Percentiles rank a stretch among this genome's conserved stretches.
These are phyloP conservation scores for Ceratocystis ficicola DNA, from an alignment of 2,329 filamentous ascomycete genomes.

Conservation along the genomic window DNA sequence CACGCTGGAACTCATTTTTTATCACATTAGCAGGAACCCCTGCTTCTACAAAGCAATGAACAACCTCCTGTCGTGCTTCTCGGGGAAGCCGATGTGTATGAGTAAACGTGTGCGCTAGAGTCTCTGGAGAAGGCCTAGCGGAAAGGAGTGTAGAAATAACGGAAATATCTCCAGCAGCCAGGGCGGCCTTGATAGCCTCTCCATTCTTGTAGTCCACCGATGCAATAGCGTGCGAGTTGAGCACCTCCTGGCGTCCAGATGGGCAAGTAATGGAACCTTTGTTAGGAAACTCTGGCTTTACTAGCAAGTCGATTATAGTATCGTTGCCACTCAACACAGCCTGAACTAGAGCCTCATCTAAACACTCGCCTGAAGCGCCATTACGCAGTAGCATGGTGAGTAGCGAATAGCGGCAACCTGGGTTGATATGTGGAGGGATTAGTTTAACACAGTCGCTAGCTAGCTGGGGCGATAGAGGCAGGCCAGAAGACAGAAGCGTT, in stretches of 20 bases:
- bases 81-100: slow-evolving; percentile 34
- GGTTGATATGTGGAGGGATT: slow-evolving; percentile 37
- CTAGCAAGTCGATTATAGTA: slow-evolving; percentile 37
- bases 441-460: slow-evolving; percentile 41
- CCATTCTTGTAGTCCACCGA: slow-evolving; percentile 43
- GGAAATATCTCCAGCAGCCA: slow-evolving; percentile 34
- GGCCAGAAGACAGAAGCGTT: slow-evolving; percentile 36
- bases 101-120: slow-evolving; percentile 39
- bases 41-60: slow-evolving; percentile 39
- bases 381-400: slow-evolving; percentile 38
- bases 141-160: slow-evolving; percentile 38
- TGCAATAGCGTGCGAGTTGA: slow-evolving; percentile 38
- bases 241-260: slow-evolving; percentile 25
- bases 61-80: slow-evolving; percentile 37
- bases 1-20: slow-evolving; percentile 40
- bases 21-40: slow-evolving; percentile 38
- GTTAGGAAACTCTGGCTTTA: slow-evolving; percentile 38
- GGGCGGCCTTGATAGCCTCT: slow-evolving; percentile 39
- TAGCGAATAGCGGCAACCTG: slow-evolving; percentile 36
- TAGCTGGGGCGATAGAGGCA: slow-evolving; percentile 33
- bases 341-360: slow-evolving; percentile 41
- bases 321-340: slow-evolving; percentile 39
- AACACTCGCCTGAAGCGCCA: slow-evolving; percentile 37
- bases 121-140: slow-evolving; percentile 37
- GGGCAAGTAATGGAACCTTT: slow-evolving; percentile 21